phyloP scores from a whole-genome alignment of 1,284 basidiomycete species.

The Rhodofomes roseus region DNA sequence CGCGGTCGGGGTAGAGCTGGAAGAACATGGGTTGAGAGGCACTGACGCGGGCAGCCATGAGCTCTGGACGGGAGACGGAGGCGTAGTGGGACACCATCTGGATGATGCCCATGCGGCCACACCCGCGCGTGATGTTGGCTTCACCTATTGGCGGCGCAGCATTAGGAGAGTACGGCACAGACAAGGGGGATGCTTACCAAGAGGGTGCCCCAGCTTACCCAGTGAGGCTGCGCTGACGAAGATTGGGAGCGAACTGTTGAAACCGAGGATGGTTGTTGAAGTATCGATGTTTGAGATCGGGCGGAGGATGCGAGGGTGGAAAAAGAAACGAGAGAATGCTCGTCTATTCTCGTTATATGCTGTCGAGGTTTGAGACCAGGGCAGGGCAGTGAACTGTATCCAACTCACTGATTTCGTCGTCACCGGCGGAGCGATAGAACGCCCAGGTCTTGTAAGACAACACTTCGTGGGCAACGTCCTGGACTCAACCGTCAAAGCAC shows the following conservation, averaged over 20 bases:
- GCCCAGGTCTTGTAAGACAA: slow-evolving; percentile 72
- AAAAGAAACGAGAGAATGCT: slow-evolving; percentile 79
- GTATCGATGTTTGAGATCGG: slow-evolving; percentile 68
- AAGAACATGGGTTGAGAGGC: slow-evolving; percentile 77
- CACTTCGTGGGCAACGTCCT: slow-evolving; percentile 58
- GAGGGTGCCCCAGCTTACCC: slow-evolving; percentile 85
- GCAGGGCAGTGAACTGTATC: neutral
- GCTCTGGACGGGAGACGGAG: slow-evolving; percentile 71
- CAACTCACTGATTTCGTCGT: slow-evolving; percentile 74
- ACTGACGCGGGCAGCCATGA: slow-evolving; percentile 54
- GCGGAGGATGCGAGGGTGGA: slow-evolving; percentile 77
- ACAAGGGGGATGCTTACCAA: slow-evolving; percentile 35
- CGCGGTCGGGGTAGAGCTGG: slow-evolving; percentile 82
- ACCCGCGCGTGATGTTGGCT: slow-evolving; percentile 77
- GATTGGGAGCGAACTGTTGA: slow-evolving; percentile 73
- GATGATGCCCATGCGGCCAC: slow-evolving; percentile 67
- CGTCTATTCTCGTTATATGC: slow-evolving; percentile 64
- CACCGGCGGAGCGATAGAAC: slow-evolving; percentile 81
- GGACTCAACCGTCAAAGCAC: neutral
- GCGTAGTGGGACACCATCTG: slow-evolving; percentile 91
- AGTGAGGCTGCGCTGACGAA: slow-evolving; percentile 87
- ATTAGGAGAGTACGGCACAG: neutral
- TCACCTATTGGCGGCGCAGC: slow-evolving; percentile 49
- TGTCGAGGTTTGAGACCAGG: slow-evolving; percentile 21
- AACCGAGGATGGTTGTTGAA: slow-evolving; percentile 75